Evolutionary conservation across 345 rosid genomes (phyloP), one percentile per base, ranked within the genome.

Genomic region (Cardiospermum halicacabum): DNA sequence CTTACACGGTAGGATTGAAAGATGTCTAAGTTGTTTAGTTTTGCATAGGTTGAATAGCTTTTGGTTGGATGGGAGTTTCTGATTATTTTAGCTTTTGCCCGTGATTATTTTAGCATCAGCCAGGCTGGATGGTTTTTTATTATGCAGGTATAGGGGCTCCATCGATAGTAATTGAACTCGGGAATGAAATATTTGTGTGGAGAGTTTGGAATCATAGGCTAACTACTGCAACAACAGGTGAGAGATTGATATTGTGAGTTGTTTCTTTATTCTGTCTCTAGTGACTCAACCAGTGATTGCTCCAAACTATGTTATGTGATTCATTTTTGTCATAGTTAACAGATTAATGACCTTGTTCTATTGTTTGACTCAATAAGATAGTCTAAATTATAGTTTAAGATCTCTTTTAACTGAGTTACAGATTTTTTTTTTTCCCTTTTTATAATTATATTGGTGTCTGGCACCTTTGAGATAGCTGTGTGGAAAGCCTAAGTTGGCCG

Each of bases 61-160:
- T 24, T 58, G 61, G 37, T 57, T 66, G 72, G 75, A 49, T 59
- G 65, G 60, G 39, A 30, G 32, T 67, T 31, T 64, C n/a, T n/a
- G n/a, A n/a, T n/a, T 36, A 58, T 69, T 25, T 31, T 55, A 61
- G 25, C 48, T 13, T 64, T 60, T 54, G 58, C 36, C 53, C 30
- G 31, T 74, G 71, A 53, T 64, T 72, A 56, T 66, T 56, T 59
- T 74, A 81, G 78, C 78, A 74, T 60, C 73, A 45, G 49, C 64
- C 82, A 78, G 89, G 87, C 77, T 80, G 74, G 85, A 73, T 68
- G 69, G 62, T 80, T 74, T 80, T n/a, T 70, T 64, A 62, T 75
- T 76, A 79, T 83, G 89, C 94, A 85, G 94, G 91, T 83, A 68
- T 78, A 75, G 77, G 62, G 47, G 58, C 72, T 56, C 24, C 25